phyloP scores from a whole-genome alignment of 148 eudicot genomes.

The Chenopodium berlandieri region DNA sequence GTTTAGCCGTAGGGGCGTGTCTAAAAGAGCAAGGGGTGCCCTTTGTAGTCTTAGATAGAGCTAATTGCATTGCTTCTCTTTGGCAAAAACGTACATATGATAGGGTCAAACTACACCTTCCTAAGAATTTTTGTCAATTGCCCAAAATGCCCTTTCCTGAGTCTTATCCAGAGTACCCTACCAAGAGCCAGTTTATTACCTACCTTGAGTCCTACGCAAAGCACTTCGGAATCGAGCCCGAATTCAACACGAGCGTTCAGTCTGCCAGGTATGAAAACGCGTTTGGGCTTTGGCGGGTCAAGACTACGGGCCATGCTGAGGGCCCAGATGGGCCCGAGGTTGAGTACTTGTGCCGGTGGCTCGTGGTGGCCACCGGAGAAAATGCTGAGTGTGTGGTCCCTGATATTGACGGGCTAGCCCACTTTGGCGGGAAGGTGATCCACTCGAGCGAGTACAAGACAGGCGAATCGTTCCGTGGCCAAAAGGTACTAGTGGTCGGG shows the following conservation, averaged over 20 bases:
- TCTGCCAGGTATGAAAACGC: conserved; percentile 68
- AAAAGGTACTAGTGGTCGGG: conserved; percentile 77
- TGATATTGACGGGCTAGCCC: conserved; percentile 60
- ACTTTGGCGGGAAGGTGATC: conserved; percentile 64
- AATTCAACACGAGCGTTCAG: conserved; percentile 62
- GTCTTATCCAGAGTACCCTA: conserved; percentile 71
- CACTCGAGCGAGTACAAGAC: conserved; percentile 79
- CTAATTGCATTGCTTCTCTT: conserved; percentile 80
- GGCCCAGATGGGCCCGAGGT: conserved; percentile 32
- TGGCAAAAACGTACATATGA: conserved; percentile 87
- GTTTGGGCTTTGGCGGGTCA: conserved; percentile 64
- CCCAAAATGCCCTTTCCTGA: conserved; percentile 75
- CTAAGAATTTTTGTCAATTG: conserved; percentile 76
- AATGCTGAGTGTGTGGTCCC: conserved; percentile 78
- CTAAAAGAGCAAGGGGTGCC: conserved; percentile 74
- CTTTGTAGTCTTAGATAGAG: conserved; percentile 58
- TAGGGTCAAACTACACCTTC: conserved; percentile 83
- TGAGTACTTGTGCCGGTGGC: conserved; percentile 81
- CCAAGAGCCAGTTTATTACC: conserved; percentile 67
- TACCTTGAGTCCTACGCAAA: conserved; percentile 74
- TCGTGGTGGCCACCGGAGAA: conserved; percentile 92
- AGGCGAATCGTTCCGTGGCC: conserved; percentile 55
- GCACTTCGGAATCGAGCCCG: conserved; percentile 54
- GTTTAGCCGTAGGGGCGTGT: conserved; percentile 83
- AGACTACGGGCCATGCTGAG: conserved; percentile 25